Conservation (phyloP, 2,329 filamentous ascomycete genomes). For the Colletotrichum tanaceti region DNA sequence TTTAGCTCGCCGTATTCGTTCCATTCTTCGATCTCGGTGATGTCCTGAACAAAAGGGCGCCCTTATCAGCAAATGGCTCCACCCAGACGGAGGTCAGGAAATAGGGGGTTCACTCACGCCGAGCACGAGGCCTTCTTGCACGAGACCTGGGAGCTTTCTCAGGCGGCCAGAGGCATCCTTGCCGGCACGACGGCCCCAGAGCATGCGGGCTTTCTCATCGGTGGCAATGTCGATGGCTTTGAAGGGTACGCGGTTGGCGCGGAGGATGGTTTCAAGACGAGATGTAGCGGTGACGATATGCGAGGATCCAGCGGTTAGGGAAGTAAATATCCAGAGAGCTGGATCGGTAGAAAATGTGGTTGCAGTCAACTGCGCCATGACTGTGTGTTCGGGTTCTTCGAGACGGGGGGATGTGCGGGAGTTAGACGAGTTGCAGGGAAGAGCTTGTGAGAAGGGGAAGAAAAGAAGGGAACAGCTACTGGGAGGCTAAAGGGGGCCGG, state of each 20-base stretch:
- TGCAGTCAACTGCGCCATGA: constrained; percentile 40
- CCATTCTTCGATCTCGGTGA: constrained; percentile 97
- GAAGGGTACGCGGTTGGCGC: constrained; percentile 94
- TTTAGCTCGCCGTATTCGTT: constrained; percentile 98
- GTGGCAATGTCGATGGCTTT: constrained; percentile 91
- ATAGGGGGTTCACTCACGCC: constrained; percentile 70
- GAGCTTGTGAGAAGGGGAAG: constrained; percentile 28
- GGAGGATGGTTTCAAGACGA: constrained; percentile 94
- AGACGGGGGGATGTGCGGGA: constrained; percentile 19
- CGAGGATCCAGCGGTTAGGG: constrained; percentile 92
- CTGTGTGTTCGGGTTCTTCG: constrained; percentile 23
- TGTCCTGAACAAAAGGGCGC: constrained; percentile 69
- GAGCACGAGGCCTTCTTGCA: constrained; percentile 86
- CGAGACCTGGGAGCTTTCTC: constrained; percentile 87
- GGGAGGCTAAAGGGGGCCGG: constrained; percentile 25
- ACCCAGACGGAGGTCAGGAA: background rate
- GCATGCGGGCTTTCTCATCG: constrained; percentile 86
- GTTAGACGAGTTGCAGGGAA: constrained; percentile 33
- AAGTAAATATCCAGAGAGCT: constrained; percentile 93
- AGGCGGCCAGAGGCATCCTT: constrained; percentile 71
- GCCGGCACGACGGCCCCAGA: constrained; percentile 86
- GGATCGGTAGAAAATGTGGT: constrained; percentile 69
- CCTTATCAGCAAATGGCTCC: constrained; percentile 2
- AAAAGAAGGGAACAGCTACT: constrained; percentile 22
- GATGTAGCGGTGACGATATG: constrained; percentile 97